Base-by-base conservation (phyloP, 805 yeast species). In the Metschnikowia proteae region DNA sequence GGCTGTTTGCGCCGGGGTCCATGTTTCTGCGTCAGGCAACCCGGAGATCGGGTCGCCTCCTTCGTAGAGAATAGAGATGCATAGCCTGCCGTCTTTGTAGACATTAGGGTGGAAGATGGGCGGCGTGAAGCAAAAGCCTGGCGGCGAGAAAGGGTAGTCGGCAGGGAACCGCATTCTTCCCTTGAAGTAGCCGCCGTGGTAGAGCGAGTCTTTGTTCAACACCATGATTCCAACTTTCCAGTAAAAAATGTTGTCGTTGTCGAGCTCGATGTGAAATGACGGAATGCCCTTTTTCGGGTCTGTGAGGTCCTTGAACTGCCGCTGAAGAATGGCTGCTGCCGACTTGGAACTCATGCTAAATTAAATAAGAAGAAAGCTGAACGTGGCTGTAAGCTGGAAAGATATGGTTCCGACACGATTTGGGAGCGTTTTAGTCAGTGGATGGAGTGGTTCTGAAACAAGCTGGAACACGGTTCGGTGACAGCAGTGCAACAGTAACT, bases 21-120 rank as follows among this genome's bases (percentile, higher is more conserved):
- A 90, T 17, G 96, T 90, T 70, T 91, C 97, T 49, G 85, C 84
- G 60, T 89, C 96, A 2, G 91, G 92, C 66, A 91, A 97, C 56
- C 89, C 97, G 33, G 88, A 80, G 45, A 92, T 84, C 17, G 86
- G 87, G 63, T 90, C 96, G 25, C 96, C 97, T 13, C 92, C 86
- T 56, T 85, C 88, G 67, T 92, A 98, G 52, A 92, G 75, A 54
- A 92, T 92, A 45, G 96, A 88, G 52, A 91, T 90, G 74, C 98
- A 92, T 41, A 94, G 76, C 57, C 95, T 73, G 13, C 98, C 98
- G 67, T 91, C 97, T 52, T 88, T 80, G 70, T 92, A 92, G 47
- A 92, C 96, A 65, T 92, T 92, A 26, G 98, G 98, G 62, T 92
- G 98, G 70, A 83, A 91, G 57, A 92, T 88, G 38, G 96, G 85